Percentiles rank a stretch among this genome's conserved stretches.
Evolutionary conservation across 106 monocot genomes (phyloP).

Genomic region (Dendrobium officinale): DNA sequence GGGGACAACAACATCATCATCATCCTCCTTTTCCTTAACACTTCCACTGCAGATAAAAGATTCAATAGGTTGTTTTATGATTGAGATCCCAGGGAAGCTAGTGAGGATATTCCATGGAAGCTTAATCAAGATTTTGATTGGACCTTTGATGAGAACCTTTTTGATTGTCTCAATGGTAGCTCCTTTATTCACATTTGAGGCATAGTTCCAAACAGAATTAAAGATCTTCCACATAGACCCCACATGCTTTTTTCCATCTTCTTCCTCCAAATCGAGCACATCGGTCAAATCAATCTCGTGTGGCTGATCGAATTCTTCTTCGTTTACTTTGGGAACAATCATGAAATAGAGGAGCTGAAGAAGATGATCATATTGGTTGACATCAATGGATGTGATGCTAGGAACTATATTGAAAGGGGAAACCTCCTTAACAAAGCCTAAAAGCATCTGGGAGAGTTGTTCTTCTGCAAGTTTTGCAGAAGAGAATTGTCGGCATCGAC

Average conservation of each 20-base stretch:
- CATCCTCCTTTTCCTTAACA: background rate
- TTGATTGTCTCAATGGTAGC: background rate
- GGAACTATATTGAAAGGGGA: slow-evolving; percentile 27
- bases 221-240: background rate
- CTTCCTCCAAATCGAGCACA: background rate
- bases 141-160: background rate
- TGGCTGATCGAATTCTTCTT: background rate
- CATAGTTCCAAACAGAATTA: background rate
- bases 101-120: slow-evolving; percentile 23
- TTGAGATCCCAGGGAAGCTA: slow-evolving; percentile 26
- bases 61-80: slow-evolving; percentile 22
- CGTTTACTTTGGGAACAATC: slow-evolving; percentile 13
- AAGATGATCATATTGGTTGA: slow-evolving; percentile 27
- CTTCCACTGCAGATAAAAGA: background rate
- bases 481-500: slow-evolving; percentile 1
- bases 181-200: background rate
- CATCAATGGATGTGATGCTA: slow-evolving; percentile 1
- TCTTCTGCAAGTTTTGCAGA: slow-evolving; percentile 12
- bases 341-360: slow-evolving; percentile 40
- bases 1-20: background rate
- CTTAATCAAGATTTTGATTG: slow-evolving; percentile 21
- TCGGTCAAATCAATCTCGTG: background rate
- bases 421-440: slow-evolving; percentile 36
- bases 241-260: slow-evolving; percentile 4
- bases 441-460: slow-evolving; percentile 18